These are phyloP conservation scores for Tetracladium maxilliforme DNA, from an alignment of 2,329 filamentous ascomycete species.

Conservation along the genomic window DNA sequence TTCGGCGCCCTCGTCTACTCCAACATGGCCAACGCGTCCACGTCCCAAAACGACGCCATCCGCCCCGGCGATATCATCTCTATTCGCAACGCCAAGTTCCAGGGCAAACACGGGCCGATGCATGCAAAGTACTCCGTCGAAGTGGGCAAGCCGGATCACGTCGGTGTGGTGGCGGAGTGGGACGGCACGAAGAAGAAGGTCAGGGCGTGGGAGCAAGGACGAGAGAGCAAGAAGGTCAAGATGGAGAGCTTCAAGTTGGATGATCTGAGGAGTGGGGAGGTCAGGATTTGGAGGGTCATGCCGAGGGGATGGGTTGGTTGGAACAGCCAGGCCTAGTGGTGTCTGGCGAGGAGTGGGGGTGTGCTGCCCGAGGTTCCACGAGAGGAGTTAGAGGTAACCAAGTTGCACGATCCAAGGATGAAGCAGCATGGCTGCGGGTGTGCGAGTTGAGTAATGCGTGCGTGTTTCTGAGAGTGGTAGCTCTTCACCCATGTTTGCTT, in stretches of 20 bases:
- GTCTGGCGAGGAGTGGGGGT: too few species aligned
- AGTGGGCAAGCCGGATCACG: constrained; percentile 78
- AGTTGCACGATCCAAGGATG: too few species aligned
- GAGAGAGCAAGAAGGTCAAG: constrained; percentile 88
- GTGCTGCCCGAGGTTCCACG: too few species aligned
- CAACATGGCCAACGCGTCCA: constrained; percentile 88
- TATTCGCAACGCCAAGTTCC: constrained; percentile 80
- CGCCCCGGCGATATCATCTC: constrained; percentile 84
- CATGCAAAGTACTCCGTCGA: constrained; percentile 86
- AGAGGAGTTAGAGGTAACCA: too few species aligned
- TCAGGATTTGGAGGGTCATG: constrained; percentile 95
- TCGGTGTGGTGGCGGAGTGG: constrained; percentile 88
- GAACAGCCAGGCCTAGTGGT: constrained; percentile 42
- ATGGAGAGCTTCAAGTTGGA: constrained; percentile 88
- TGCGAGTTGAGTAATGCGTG: too few species aligned
- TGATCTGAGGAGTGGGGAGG: constrained; percentile 83
- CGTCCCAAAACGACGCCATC: constrained; percentile 84
- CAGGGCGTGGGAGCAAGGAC: constrained; percentile 83
- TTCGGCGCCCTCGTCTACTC: constrained; percentile 90
- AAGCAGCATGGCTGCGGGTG: too few species aligned
- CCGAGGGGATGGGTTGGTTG: constrained; percentile 85
- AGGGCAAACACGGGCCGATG: constrained; percentile 90
- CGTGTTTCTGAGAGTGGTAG: too few species aligned
- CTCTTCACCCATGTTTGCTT: too few species aligned
- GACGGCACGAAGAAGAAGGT: constrained; percentile 98